Base-by-base conservation (phyloP, 768 basidiomycete genomes). In the Psilocybe cubensis region DNA sequence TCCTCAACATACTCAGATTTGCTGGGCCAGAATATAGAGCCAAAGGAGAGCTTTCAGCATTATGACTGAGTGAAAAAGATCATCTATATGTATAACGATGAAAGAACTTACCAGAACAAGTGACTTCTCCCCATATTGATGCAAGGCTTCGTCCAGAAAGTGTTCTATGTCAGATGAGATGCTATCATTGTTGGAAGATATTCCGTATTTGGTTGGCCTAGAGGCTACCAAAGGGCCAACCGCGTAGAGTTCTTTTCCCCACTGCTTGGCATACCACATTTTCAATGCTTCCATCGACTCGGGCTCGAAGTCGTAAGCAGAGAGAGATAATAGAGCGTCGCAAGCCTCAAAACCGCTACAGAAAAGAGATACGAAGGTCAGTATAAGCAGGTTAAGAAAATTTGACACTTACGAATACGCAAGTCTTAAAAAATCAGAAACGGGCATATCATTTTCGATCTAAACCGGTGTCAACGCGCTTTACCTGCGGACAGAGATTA, bases 41-140 rank as follows among this genome's bases (percentile, higher is more conserved):
- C 60, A 23, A 61, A 61, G 3, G 60, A 57, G 1, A 61, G 46
- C 60, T 61, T n/a, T 27, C 10, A 14, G 35, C 7, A 38, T n/a
- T n/a, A 17, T 12, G 31, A n/a, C 9, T 9, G n/a, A n/a, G n/a
- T 5, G 14, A 21, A 23, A 6, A 21, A 7, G 5, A 17, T 20
- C 21, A 38, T 17, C 35, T 5, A 10, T 17, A 3, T 38, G 18
- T 38, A 11, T 38, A 38, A 17, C 5, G 0, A 17, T 9, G n/a
- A n/a, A n/a, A 14, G n/a, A 4, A 55, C 61, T 41, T 33, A 59
- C 61, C 24, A 62, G 48, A 18, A 62, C 42, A 12, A 58, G 54
- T 6, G 57, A 58, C 8, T 44, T 41, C 23, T 53, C 25, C 2
- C 61, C 61, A n/a, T 43, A 18, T 18, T 46, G 25, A 17, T n/a